Base-by-base conservation (phyloP, 2,329 filamentous ascomycete genomes). In the Juglanconis oblonga region DNA sequence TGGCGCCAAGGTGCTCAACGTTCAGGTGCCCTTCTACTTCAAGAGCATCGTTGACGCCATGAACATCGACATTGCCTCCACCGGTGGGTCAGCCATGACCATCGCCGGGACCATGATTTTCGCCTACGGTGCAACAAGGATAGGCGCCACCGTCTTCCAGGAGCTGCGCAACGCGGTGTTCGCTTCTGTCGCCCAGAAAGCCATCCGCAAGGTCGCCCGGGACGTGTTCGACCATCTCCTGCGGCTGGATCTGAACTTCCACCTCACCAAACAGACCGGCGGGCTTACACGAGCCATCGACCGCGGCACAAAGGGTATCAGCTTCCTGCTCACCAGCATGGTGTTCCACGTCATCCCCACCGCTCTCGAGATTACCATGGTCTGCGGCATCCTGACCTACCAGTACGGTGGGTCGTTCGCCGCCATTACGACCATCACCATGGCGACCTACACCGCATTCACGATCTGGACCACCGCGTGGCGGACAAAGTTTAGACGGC, bases 1-100 rank as follows among this genome's bases (percentile, higher is more conserved):
- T 29, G 91, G 93, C 61, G 92, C 92, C 71, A 99, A 99, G 82
- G 86, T 96, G 52, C 81, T 99, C 70, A 99, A 98, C 74, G 95
- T 99, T 14, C 92, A 99, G 78, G 92, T 99, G 51, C 95, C 95
- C 0, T 99, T 99, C 73, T 99, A 97, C 80, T 99, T 99, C 81
- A 98, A 98, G 81, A 93, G 80, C 74, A 98, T 99, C 65, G 91
- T 99, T 47, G 96, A 99, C 74, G 87, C 91, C 24, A 97, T 99
- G 92, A 99, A 99, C 73, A 85, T 99, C 67, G 95, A 99, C 74
- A 88, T 97, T 71, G 84, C 86, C n/a, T 83, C 89, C 14, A 78
- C 91, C 5, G 94, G 92, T n/a, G 93, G 92, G 7, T 97, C 92
- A 0, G 93, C 92, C 33, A 90, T 88, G 55, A 92, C 92, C 0